Percentiles rank a stretch among this genome's conserved stretches.
These are phyloP conservation scores for Picochlorum costavermella DNA, from an alignment of 139 green algal genomes.

Conservation along the genomic window DNA sequence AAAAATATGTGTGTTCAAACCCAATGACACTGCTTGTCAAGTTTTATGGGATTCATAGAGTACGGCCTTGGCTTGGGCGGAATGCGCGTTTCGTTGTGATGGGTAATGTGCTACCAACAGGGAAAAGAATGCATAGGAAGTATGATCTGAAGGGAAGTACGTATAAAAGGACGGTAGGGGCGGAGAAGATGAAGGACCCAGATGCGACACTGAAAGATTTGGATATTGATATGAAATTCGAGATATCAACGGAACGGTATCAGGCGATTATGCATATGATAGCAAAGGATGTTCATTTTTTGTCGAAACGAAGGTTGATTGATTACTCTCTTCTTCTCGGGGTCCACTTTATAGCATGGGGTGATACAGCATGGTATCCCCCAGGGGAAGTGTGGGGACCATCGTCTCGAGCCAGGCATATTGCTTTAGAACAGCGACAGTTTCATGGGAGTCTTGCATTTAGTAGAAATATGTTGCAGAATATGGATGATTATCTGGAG, in stretches of 20 bases:
- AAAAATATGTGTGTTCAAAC: conserved; percentile 47
- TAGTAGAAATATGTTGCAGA: not conserved
- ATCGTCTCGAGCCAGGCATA: not conserved
- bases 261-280: conserved; percentile 47
- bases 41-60: conserved; percentile 68
- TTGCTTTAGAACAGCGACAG: not conserved
- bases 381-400: conserved; percentile 14
- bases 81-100: conserved; percentile 92
- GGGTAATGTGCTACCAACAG: conserved; percentile 84
- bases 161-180: conserved; percentile 44
- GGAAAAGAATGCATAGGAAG: conserved; percentile 76
- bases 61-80: conserved; percentile 37
- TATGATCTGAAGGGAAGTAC: conserved; percentile 94
- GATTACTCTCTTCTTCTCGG: conserved; percentile 76
- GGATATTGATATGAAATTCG: conserved; percentile 48
- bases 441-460: not conserved
- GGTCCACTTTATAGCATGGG: conserved; percentile 29
- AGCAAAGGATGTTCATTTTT: conserved; percentile 39
- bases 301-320: conserved; percentile 58
- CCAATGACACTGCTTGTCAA: conserved; percentile 56
- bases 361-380: conserved; percentile 21
- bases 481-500: not conserved
- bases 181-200: conserved; percentile 6
- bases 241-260: conserved; percentile 5
- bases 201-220: conserved; percentile 59